Base-by-base conservation (phyloP, 2,329 filamentous ascomycete genomes). In the Calonectria pteridis region DNA sequence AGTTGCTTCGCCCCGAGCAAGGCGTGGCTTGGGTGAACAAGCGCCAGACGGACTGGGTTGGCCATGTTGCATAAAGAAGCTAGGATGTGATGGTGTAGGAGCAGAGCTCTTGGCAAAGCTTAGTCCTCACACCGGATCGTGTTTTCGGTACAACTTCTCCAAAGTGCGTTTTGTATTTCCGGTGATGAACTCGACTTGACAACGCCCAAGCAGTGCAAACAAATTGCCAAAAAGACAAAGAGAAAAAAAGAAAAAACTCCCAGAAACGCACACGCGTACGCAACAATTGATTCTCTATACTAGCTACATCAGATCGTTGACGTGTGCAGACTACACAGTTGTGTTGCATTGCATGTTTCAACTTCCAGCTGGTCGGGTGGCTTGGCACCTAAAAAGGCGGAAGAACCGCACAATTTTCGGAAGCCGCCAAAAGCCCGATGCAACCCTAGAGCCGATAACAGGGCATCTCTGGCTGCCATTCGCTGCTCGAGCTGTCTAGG, bases 261-360 rank as follows among this genome's bases (percentile, higher is more conserved):
- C 7, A 16, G 20, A 18, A 26, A 26, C 14, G 6, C 14, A 14
- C 16, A 18, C 6, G 26, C 33, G 14, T 59, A 20, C 29, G 7
- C 28, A 26, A 37, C 16, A 1, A 13, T 59, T 6, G 55, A 26
- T 59, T 16, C 1, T 20, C 18, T n/a, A 26, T 26, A 13, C 33
- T 40, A 20, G 55, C 40, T 59, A 59, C 35, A 37, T 35, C 13
- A 40, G 33, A 59, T 28, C 16, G 33, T 37, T 59, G 33, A 59
- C 55, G 29, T 37, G 33, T 59, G 33, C 55, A 40, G 33, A 5
- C n/a, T 6, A 33, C 13, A 40, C 11, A 3, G 33, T 20, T 59
- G 55, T 7, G 55, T 59, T 18, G 55, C 55, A 59, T 59, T 59
- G 55, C 55, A 59, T 59, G 55, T 59, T 59, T 59, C 55, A 59